Conservation (phyloP, 176 grass and related monocot species). For the Hsuehochloa calcarea region DNA sequence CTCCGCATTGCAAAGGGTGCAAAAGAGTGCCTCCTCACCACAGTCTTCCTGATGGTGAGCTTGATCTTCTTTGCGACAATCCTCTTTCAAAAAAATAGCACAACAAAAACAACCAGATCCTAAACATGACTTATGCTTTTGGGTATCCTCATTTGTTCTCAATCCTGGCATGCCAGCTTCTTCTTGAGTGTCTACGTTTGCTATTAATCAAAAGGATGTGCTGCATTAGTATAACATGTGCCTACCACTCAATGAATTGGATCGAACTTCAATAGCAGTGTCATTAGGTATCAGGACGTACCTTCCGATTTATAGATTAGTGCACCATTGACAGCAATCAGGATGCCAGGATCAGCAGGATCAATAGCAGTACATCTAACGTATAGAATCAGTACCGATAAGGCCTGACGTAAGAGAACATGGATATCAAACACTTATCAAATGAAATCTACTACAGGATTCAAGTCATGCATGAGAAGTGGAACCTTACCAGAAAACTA, state of each 20-base stretch:
- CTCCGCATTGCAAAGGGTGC: conserved; percentile 90
- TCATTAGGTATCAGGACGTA: conserved; percentile 28
- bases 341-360: conserved; percentile 91
- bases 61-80: conserved; percentile 74
- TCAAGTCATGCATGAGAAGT: neutral
- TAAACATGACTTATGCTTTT: conserved; percentile 60
- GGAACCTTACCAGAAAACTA: conserved; percentile 75
- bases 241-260: conserved; percentile 30
- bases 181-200: conserved; percentile 35
- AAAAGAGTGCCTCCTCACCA: conserved; percentile 90
- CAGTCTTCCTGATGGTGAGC: conserved; percentile 61
- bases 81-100: conserved; percentile 73
- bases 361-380: conserved; percentile 94
- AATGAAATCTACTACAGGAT: conserved; percentile 3
- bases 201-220: conserved; percentile 35
- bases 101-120: conserved; percentile 61
- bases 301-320: conserved; percentile 65
- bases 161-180: conserved; percentile 38
- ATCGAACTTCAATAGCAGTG: conserved; percentile 20
- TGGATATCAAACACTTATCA: conserved; percentile 20
- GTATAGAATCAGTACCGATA: conserved; percentile 84
- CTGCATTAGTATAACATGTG: conserved; percentile 36
- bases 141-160: neutral
- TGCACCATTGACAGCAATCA: conserved; percentile 59
- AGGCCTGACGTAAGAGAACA: conserved; percentile 57